These are phyloP conservation scores for Farysia itapuensis DNA, from an alignment of 1,284 basidiomycete genomes.

Conservation along the genomic window DNA sequence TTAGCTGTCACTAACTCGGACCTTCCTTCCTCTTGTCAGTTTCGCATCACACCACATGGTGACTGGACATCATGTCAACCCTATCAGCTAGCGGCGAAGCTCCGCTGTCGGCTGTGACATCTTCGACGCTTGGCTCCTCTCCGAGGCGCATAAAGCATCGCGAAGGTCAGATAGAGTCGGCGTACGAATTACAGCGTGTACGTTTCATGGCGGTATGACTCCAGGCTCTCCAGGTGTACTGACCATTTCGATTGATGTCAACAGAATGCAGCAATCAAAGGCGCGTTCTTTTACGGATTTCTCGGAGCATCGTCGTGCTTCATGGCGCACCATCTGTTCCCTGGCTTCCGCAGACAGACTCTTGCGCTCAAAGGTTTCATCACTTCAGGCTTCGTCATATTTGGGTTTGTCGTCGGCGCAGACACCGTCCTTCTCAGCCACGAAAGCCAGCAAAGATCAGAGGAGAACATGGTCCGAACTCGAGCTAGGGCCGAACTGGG, in stretches of 20 bases:
- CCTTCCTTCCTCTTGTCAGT: too few species aligned
- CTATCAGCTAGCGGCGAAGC: too few species aligned
- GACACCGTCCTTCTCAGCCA: conserved; percentile 48
- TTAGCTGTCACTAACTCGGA: too few species aligned
- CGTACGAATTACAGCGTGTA: conserved; percentile 50
- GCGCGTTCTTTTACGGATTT: conserved; percentile 36
- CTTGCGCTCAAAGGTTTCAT: conserved; percentile 53
- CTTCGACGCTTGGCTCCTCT: conserved; percentile 18
- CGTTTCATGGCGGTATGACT: too few species aligned
- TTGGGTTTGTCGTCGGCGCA: conserved; percentile 51
- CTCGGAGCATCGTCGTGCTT: conserved; percentile 40
- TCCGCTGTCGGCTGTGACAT: conserved; percentile 16
- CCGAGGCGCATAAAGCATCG: conserved; percentile 42
- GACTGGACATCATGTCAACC: too few species aligned
- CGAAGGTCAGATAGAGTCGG: conserved; percentile 42
- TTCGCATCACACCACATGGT: too few species aligned
- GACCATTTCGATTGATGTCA: too few species aligned
- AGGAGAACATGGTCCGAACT: conserved; percentile 45
- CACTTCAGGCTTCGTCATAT: conserved; percentile 46
- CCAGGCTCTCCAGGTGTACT: too few species aligned
- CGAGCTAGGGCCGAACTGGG: conserved; percentile 45
- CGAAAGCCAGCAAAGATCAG: conserved; percentile 41
- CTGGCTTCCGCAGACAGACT: conserved; percentile 43
- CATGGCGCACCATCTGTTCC: conserved; percentile 50
- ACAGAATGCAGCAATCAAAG: conserved; percentile 47